Conservation (phyloP, 2,329 filamentous ascomycete genomes). For the Epichloe elymi region DNA sequence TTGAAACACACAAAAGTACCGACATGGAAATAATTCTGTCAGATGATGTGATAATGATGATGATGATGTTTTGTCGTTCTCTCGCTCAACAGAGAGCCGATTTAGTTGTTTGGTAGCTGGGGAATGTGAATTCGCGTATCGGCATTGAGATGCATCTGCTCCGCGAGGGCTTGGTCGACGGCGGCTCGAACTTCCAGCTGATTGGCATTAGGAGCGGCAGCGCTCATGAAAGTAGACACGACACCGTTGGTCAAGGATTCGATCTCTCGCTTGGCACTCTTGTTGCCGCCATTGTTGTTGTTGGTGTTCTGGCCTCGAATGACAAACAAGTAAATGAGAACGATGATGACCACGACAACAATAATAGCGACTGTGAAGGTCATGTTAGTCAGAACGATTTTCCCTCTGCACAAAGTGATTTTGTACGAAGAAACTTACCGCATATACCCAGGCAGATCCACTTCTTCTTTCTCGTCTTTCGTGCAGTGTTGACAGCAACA, state of each 20-base stretch:
- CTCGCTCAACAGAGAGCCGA: background rate
- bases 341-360: conserved; percentile 35
- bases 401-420: background rate
- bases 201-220: background rate
- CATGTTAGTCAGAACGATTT: background rate
- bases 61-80: background rate
- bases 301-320: conserved; percentile 17
- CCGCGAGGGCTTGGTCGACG: conserved; percentile 4
- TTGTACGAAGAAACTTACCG: conserved; percentile 26
- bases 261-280: conserved; percentile 16
- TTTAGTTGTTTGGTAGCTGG: conserved; percentile 9
- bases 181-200: conserved; percentile 2
- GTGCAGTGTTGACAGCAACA: conserved; percentile 69
- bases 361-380: conserved; percentile 34
- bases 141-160: conserved; percentile 8
- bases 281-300: conserved; percentile 14
- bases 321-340: conserved; percentile 35
- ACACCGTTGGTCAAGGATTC: conserved; percentile 9
- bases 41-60: background rate
- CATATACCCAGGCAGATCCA: conserved; percentile 82
- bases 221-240: background rate
- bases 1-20: background rate
- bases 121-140: conserved; percentile 14
- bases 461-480: conserved; percentile 80
- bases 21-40: background rate